Evolutionary conservation across 345 rosid genomes (phyloP).

Genomic region (Arabidopsis suecica): DNA sequence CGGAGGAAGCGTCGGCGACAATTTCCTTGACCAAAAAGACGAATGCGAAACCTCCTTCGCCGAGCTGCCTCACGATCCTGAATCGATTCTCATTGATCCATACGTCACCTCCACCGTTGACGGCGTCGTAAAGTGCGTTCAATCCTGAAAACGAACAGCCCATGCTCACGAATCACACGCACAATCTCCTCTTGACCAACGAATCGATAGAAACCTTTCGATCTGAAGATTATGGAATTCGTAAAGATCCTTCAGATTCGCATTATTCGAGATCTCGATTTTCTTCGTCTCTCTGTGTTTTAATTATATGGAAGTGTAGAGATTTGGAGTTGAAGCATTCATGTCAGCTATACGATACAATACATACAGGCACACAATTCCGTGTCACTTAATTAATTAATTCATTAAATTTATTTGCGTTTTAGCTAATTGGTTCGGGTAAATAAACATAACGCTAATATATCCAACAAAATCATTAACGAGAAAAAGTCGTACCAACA

Average conservation of each 20-base stretch:
- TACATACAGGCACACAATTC: neutral
- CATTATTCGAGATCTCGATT: conserved; percentile 48
- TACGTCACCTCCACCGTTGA: conserved; percentile 87
- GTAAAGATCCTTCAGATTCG: conserved; percentile 48
- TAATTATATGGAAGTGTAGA: conserved; percentile 25
- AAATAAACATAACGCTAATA: neutral
- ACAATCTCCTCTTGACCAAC: conserved; percentile 2
- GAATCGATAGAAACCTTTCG: conserved; percentile 14
- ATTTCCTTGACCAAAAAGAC: conserved; percentile 87
- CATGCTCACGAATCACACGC: conserved; percentile 41
- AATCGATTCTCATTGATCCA: conserved; percentile 98
- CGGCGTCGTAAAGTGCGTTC: conserved; percentile 91
- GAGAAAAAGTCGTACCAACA: conserved; percentile 10
- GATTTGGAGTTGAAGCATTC: conserved; percentile 42
- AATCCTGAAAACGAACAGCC: conserved; percentile 95
- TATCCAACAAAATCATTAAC: neutral
- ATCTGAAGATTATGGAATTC: conserved; percentile 30
- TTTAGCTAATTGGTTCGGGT: conserved; percentile 24
- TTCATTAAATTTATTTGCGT: neutral
- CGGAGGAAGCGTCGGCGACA: conserved; percentile 61
- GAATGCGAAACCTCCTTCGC: conserved; percentile 96
- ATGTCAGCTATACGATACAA: conserved; percentile 36
- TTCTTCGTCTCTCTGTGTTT: neutral
- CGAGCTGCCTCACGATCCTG: conserved; percentile 84
- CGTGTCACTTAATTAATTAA: neutral